Evolutionary conservation across 495 filamentous ascomycete species (phyloP).

Genomic region (Xylaria nigripes): DNA sequence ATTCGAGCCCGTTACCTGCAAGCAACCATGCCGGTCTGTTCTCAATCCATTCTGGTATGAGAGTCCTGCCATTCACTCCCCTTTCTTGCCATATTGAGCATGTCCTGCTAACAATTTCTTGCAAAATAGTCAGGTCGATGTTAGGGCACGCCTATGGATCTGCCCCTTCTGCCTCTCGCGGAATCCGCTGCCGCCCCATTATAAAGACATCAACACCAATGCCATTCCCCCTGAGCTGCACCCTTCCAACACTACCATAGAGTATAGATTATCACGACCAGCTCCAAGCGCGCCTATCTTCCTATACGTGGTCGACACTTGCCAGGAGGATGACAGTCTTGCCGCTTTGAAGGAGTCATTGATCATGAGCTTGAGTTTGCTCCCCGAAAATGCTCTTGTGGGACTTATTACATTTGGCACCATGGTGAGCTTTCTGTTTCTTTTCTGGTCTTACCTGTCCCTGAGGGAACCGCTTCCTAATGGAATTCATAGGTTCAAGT

Average conservation of each 20-base stretch:
- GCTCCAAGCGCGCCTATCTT: slow-evolving; percentile 95
- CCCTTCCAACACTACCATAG: slow-evolving; percentile 89
- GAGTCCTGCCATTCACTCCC: not conserved
- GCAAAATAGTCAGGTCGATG: slow-evolving; percentile 74
- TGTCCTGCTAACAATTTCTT: slow-evolving; percentile 14
- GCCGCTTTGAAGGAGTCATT: slow-evolving; percentile 92
- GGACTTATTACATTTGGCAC: slow-evolving; percentile 94
- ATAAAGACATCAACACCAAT: slow-evolving; percentile 96
- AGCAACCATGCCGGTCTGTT: slow-evolving; percentile 89
- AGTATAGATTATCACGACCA: slow-evolving; percentile 88
- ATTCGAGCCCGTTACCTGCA: slow-evolving; percentile 97
- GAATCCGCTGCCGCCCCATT: slow-evolving; percentile 91
- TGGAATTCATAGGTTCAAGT: slow-evolving; percentile 65
- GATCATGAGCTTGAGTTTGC: slow-evolving; percentile 90
- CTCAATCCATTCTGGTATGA: slow-evolving; percentile 92
- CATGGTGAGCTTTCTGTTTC: slow-evolving; percentile 54
- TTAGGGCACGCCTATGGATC: slow-evolving; percentile 92
- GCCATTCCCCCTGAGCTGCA: slow-evolving; percentile 94
- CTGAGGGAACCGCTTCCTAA: slow-evolving; percentile 22
- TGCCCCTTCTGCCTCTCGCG: slow-evolving; percentile 96
- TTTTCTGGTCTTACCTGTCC: not conserved
- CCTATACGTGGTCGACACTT: slow-evolving; percentile 95
- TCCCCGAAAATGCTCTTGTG: slow-evolving; percentile 89
- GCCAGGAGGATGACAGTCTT: slow-evolving; percentile 96
- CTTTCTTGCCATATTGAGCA: not conserved